These are phyloP conservation scores for Lactifluus echinatus DNA, from an alignment of 768 basidiomycete genomes.

Conservation along the genomic window DNA sequence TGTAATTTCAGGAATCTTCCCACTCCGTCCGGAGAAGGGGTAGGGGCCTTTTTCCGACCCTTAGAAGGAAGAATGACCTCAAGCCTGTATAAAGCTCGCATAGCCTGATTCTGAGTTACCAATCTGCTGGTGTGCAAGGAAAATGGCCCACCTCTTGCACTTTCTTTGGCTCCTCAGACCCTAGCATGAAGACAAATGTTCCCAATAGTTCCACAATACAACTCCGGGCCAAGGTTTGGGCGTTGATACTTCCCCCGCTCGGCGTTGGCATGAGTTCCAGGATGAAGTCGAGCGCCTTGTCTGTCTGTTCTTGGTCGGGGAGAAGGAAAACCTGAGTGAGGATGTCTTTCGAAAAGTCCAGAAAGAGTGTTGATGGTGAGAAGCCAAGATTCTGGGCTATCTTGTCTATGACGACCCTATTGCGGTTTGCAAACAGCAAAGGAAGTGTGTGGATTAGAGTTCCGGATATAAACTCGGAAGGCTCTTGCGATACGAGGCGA, in stretches of 20 bases:
- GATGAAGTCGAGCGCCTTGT: slow-evolving; percentile 54
- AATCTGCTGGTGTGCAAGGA: not conserved
- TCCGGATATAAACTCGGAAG: slow-evolving; percentile 52
- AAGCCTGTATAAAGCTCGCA: slow-evolving; percentile 38
- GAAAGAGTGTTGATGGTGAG: slow-evolving; percentile 41
- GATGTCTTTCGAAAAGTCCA: slow-evolving; percentile 50
- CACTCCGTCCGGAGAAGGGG: slow-evolving; percentile 32
- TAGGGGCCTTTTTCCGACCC: slow-evolving; percentile 24
- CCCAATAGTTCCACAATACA: slow-evolving; percentile 63
- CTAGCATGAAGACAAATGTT: slow-evolving; percentile 68
- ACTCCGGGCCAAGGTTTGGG: slow-evolving; percentile 51
- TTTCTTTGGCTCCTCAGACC: slow-evolving; percentile 48
- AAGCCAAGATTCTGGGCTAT: slow-evolving; percentile 47
- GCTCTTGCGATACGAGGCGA: slow-evolving; percentile 52
- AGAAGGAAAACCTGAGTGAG: slow-evolving; percentile 62
- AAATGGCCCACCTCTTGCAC: slow-evolving; percentile 27
- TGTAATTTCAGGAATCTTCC: slow-evolving; percentile 59
- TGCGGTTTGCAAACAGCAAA: slow-evolving; percentile 52
- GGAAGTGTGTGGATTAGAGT: slow-evolving; percentile 63
- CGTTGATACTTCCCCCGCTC: slow-evolving; percentile 29
- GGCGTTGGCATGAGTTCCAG: slow-evolving; percentile 46
- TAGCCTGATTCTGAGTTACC: slow-evolving; percentile 25
- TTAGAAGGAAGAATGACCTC: slow-evolving; percentile 26
- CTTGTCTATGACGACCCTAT: slow-evolving; percentile 47
- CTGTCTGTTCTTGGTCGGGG: slow-evolving; percentile 44